phyloP scores from a whole-genome alignment of 805 yeast species.

The Cyberlindnera mississippiensis region DNA sequence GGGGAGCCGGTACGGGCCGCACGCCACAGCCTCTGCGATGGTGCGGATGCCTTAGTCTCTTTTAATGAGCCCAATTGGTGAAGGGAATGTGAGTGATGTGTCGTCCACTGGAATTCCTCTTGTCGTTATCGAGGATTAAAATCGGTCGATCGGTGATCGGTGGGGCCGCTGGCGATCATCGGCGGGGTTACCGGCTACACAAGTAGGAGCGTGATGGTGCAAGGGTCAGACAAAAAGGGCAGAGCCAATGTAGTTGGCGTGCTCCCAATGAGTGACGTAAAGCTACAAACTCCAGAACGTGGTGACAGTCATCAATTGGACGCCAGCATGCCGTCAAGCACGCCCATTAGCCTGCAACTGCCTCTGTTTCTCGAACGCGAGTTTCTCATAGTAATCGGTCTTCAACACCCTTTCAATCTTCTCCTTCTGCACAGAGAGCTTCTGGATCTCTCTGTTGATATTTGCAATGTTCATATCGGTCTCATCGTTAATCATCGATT shows the following conservation, averaged over 20 bases:
- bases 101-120: too few species aligned
- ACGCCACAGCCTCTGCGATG: too few species aligned
- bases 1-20: neutral
- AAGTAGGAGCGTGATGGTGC: neutral
- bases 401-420: constrained; percentile 35
- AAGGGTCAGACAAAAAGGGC: neutral
- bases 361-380: neutral
- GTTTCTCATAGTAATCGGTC: constrained; percentile 33
- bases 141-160: too few species aligned
- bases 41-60: too few species aligned
- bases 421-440: constrained; percentile 28
- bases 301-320: too few species aligned
- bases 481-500: constrained; percentile 32
- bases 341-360: too few species aligned
- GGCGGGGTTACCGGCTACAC: neutral
- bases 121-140: too few species aligned
- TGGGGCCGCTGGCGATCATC: too few species aligned
- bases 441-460: constrained; percentile 18
- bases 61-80: too few species aligned
- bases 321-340: too few species aligned
- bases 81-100: too few species aligned
- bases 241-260: neutral
- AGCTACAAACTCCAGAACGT: too few species aligned
- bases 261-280: neutral
- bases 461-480: constrained; percentile 33